Base-by-base conservation (phyloP, 139 green algal species). In the Spirogloea muscicola region DNA sequence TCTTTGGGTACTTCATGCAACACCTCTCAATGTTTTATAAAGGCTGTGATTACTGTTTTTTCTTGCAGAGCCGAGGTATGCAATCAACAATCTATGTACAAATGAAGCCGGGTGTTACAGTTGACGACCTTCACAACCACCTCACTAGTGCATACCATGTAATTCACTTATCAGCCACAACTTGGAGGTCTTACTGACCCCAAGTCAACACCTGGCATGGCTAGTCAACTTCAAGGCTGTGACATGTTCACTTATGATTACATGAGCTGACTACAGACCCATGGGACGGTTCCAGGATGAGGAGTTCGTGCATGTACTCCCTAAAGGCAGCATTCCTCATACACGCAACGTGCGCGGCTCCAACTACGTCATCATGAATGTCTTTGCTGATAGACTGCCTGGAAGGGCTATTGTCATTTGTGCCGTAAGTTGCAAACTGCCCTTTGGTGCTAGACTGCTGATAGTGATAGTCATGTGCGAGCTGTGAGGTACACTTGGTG, bases 71-170 rank as follows among this genome's bases (percentile, higher is more conserved):
- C 51, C 89, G 94, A 39, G 94, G 94, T 76, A 98, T 98, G 94
- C 89, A 96, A 84, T 90, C 82, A 40, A 96, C 92, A n/a, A 93
- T 88, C 64, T 98, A 97, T 75, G 92, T 97, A 2, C 89, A 92
- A 84, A 70, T 96, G 62, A 81, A 84, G 1, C 10, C 48, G 1
- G 92, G 91, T 0, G 82, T 75, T 0, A 91, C 82, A 0, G 91
- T 85, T 0, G 89, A 91, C 21, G 82, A 92, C 65, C 85, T 96
- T 52, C 82, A 88, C 6, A 38, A 72, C 29, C 40, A 57, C 39
- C 69, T 84, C 10, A 27, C 21, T 29, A 37, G 41, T 27, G 27
- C 29, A 39, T 84, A 77, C 39, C 27, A 61, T 13, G 75, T 82
- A 59, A 76, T 27, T 66, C 1, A 3, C 40, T 41, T 71, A 2